Base-by-base conservation (phyloP, 176 grass and related monocot species). In the Carex myosuroides region DNA sequence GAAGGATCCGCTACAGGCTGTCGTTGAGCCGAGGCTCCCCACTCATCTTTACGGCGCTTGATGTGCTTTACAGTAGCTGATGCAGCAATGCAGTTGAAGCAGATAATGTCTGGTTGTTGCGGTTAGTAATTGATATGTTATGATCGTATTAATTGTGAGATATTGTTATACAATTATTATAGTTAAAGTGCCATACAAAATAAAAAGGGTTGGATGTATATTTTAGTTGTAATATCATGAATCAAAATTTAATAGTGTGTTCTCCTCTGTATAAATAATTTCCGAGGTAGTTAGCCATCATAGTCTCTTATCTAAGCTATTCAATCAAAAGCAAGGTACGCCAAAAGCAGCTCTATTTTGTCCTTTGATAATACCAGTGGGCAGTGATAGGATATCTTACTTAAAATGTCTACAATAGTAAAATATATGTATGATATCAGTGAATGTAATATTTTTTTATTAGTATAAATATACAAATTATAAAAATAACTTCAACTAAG, bases 1-100 rank as follows among this genome's bases (percentile, higher is more conserved):
- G 50, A 92, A 87, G 84, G 29, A 81, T 17, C 87, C 90, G 5
- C 76, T 92, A 6, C 52, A 72, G 61, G 85, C 35, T 26, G 69
- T 83, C 3, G 14, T 61, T 12, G 29, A 85, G 53, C 85, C 87
- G 1, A 92, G 66, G 60, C 79, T 87, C 24, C 76, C 87, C 2
- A 68, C 68, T 17, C 60, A 56, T 79, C 90, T 89, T 54, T 92
- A 89, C 9, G 56, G 37, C 22, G 60, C 24, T 21, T 91, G 60
- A 91, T 85, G 13, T 10, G 13, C 13, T 42, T 24, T 21, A 46
- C 26, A 50, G 70, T 73, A 52, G 3, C 46, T 75, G 12, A 75
- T 48, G 21, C 52, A 1, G 70, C n/a, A 52, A 24, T 75, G 21
- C 21, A 52, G 44, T 75, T 75, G 44, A 75, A 53, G 5, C 0